A percentile compares a stretch with the other conserved stretches of the same genome.
phyloP scores from a whole-genome alignment of 73 alveolate species.

The Tetrahymena elliotti region DNA sequence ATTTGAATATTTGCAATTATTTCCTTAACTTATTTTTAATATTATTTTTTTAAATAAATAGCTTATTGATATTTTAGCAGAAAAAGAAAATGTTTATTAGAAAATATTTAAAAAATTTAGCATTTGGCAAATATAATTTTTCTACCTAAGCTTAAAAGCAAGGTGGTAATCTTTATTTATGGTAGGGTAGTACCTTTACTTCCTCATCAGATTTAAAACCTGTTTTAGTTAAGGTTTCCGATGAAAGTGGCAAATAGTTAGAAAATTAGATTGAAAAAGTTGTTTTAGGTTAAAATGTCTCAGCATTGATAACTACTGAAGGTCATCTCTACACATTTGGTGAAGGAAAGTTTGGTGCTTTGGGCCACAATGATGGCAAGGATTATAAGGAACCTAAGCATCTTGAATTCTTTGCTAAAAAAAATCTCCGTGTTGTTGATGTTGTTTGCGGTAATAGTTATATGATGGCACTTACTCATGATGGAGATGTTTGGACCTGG shows the following conservation, averaged over 20 bases:
- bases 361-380: conserved; percentile 38
- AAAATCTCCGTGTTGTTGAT: conserved; percentile 46
- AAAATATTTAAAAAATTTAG: background rate
- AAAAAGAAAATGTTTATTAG: background rate
- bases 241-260: conserved; percentile 4
- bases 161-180: background rate
- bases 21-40: background rate
- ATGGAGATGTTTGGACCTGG: conserved; percentile 92
- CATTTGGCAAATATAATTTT: background rate
- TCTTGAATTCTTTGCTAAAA: conserved; percentile 28
- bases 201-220: background rate
- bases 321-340: conserved; percentile 38
- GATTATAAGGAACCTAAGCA: conserved; percentile 18
- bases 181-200: background rate
- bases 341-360: conserved; percentile 1
- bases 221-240: background rate
- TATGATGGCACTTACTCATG: conserved; percentile 67
- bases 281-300: conserved; percentile 16
- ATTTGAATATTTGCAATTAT: too few relatives aligned
- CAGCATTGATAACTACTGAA: conserved; percentile 24
- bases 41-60: background rate
- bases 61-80: background rate
- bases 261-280: conserved; percentile 18
- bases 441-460: conserved; percentile 82
- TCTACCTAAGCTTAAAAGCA: background rate